Evolutionary conservation across 2,329 filamentous ascomycete genomes (phyloP), one percentile per base, ranked within the genome.

Genomic region (Diplodia mutila): DNA sequence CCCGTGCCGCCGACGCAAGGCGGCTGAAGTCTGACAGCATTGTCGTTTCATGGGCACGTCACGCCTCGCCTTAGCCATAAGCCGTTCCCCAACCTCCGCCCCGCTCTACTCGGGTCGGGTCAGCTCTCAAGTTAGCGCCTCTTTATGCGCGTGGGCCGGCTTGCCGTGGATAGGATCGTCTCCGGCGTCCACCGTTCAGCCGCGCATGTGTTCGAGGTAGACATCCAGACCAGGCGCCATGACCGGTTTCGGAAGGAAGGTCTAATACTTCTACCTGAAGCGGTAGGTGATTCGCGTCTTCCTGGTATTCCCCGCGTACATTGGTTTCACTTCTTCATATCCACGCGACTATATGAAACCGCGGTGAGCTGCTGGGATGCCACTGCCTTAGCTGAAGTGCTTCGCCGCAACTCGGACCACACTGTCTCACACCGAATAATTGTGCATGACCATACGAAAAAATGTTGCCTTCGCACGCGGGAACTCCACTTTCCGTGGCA

Each of bases 1-100:
- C 59, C 25, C 14, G 21, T 51, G 59, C 46, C 59, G 59, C 46
- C 59, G 59, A 63, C 59, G 59, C 59, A 63, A 63, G 42, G 59
- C 59, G 25, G 32, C 32, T 34, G 32, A 34, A 21, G 39, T 37
- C 23, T 34, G 25, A 16, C 37, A 61, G 55, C 55, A 49, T 32
- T 49, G 29, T 27, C 27, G 59, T 63, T 51, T 63, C 59, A 51
- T 21, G n/a, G 6, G 42, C 42, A 48, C 59, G 59, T 51, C 59
- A 51, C 59, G 29, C 46, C 57, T 61, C 39, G 25, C 55, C 11
- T 16, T 21, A 18, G 9, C 9, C 39, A 61, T 61, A 61, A 61
- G 59, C 59, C 25, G 59, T 25, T 27, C 42, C 55, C 29, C 59
- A 51, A 46, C 59, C 27, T 51, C 59, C 59, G 59, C 59, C 59